phyloP scores from a whole-genome alignment of 139 green algal species.

The Axilococcus clingmanii region DNA sequence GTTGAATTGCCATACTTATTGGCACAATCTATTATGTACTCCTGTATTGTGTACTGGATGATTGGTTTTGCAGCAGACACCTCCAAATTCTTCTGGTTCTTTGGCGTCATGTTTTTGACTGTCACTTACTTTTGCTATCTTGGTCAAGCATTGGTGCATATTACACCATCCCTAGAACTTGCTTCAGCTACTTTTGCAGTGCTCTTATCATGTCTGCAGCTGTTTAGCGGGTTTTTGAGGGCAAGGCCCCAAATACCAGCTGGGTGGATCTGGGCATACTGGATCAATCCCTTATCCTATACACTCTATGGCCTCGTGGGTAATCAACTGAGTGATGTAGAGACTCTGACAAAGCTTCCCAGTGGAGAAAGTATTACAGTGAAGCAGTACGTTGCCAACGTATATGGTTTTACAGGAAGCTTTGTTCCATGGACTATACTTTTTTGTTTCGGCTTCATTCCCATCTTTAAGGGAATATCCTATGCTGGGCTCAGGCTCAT shows the following conservation, averaged over 20 bases:
- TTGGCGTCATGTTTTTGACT: slow-evolving; percentile 49
- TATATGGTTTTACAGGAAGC: no score
- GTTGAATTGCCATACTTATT: slow-evolving; percentile 36
- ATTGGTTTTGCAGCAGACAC: background rate
- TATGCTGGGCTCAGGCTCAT: no score
- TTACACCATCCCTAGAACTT: slow-evolving; percentile 11
- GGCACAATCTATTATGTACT: slow-evolving; percentile 37
- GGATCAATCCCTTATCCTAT: slow-evolving; percentile 20
- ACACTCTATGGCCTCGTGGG: slow-evolving; percentile 30
- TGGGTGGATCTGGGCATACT: slow-evolving; percentile 40
- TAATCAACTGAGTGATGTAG: slow-evolving; percentile 29
- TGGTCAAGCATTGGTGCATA: slow-evolving; percentile 31
- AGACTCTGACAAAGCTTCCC: slow-evolving; percentile 4
- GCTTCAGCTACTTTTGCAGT: background rate
- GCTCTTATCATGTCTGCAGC: background rate
- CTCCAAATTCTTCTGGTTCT: slow-evolving; percentile 35
- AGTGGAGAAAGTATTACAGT: slow-evolving; percentile 8
- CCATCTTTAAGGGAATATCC: no score
- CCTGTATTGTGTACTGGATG: slow-evolving; percentile 28
- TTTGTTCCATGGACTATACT: no score
- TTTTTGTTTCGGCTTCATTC: no score
- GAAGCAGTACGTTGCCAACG: no score
- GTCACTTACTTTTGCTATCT: slow-evolving; percentile 48
- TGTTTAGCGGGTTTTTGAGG: slow-evolving; percentile 40
- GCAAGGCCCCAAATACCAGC: slow-evolving; percentile 14